Base-by-base conservation (phyloP, 2,329 filamentous ascomycete species). In the Coniella lustricola region DNA sequence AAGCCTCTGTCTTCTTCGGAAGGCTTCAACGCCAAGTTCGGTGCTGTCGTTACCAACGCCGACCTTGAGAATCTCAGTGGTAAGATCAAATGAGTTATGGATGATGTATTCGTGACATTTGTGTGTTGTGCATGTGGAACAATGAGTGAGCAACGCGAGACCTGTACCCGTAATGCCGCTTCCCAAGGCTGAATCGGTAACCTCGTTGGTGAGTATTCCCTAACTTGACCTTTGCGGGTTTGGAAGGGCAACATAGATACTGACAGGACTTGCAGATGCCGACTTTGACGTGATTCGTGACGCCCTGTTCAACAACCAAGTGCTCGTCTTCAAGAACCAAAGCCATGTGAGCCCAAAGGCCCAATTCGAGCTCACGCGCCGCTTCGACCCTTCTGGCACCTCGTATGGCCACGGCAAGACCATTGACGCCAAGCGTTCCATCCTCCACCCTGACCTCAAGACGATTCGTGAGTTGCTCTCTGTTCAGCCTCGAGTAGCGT, bases 381-480 rank as follows among this genome's bases (percentile, higher is more conserved):
- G 78, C 48, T 90, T 90, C 64, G 87, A 90, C 57, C 85, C 85
- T 0, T 59, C 70, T 5, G 73, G 75, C 1, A 73, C 73, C 13
- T 75, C 74, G 13, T 90, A 90, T 64, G 86, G 86, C 14, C 86
- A 90, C 61, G 86, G 85, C 60, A 87, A 85, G 66, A 86, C 84
- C 0, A 70, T 87, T 41, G 84, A 88, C 57, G 69, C 69, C 21
- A 75, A 75, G 62, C 76, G 73, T 43, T 77, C 72, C 48, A 81
- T 90, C 57, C 74, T 90, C 16, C 85, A 90, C 60, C 86, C 86
- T 0, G 87, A 90, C 57, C 73, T 90, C 16, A 89, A 90, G 69
- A 90, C 86, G 0, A 79, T 90, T 36, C 85, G 44, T 47, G 21
- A 34, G 43, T 38, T 5, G 16, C n/a, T 8, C 3, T 14, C 8